Evolutionary conservation across 225 moss, liverwort and hornwort genomes (phyloP).

Genomic region (Asterella californica): DNA sequence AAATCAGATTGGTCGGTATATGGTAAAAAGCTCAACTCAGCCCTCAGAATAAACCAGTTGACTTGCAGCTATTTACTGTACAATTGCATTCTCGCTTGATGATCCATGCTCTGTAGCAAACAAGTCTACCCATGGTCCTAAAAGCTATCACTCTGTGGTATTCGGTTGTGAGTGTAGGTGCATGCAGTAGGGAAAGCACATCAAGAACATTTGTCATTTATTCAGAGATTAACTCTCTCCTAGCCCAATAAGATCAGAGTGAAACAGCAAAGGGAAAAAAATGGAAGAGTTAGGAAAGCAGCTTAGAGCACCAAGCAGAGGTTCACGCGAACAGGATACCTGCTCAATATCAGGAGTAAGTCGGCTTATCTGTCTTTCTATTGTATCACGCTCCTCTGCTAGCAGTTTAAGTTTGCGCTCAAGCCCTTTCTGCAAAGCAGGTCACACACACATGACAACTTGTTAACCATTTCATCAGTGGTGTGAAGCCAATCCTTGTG

Average conservation of each 20-base stretch:
- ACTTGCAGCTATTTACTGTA: too few relatives aligned
- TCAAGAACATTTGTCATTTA: too few relatives aligned
- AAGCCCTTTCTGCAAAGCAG: slow-evolving; percentile 67
- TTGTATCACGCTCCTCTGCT: slow-evolving; percentile 59
- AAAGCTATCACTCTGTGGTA: too few relatives aligned
- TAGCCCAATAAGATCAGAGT: not conserved
- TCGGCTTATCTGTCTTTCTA: slow-evolving; percentile 59
- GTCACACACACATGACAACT: not conserved
- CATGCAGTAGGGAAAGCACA: too few relatives aligned
- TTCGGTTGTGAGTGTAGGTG: too few relatives aligned
- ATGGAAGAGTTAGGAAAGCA: not conserved
- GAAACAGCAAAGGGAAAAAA: not conserved
- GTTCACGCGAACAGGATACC: slow-evolving; percentile 28
- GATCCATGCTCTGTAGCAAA: too few relatives aligned
- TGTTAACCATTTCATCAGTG: not conserved
- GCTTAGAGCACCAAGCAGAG: not conserved
- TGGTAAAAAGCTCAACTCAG: too few relatives aligned
- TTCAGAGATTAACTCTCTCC: too few relatives aligned
- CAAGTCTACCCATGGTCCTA: too few relatives aligned
- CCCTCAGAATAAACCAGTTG: too few relatives aligned
- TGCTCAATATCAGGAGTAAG: slow-evolving; percentile 63
- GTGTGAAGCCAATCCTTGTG: not conserved
- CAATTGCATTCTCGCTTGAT: too few relatives aligned
- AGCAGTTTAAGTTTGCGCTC: slow-evolving; percentile 73
- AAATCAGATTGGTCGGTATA: too few relatives aligned